Base-by-base conservation (phyloP, 2,329 filamentous ascomycete species). In the Taxawa tesnikishii region DNA sequence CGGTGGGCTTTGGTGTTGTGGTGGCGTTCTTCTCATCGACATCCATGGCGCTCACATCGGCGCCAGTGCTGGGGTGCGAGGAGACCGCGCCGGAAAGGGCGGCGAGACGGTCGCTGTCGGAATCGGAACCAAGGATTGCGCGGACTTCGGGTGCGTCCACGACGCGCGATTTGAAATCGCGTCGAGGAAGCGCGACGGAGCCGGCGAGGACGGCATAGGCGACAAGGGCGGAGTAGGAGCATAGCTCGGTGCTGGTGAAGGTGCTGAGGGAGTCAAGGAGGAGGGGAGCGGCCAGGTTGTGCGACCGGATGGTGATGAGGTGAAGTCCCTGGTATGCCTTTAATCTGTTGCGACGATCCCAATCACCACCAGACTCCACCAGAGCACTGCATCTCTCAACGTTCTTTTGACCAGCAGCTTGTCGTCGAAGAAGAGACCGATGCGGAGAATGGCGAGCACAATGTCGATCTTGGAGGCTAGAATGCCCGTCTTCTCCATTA, bases 141-240 rank as follows among this genome's bases (percentile, higher is more conserved):
- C 90, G 93, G 63, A 98, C 94, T 63, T 98, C 90, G 9, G 90
- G 88, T 6, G 90, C 90, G 56, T 98, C 90, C 25, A 98, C 88
- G 15, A 98, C 90, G 67, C 96, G 96, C 43, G 83, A 83, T 69
- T 98, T 98, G 73, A 98, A 98, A 59, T 98, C 90, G 19, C 94
- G 84, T 29, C 90, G 81, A 67, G 94, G 94, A 35, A 98, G 73
- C 28, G 88, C 90, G 15, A 96, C 79, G 5, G 87, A 92, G 37
- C 90, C 90, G 21, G 90, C 85, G 19, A 98, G 76, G 14, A 96
- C 88, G 2, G 90, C 85, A 64, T 96, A 98, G 36, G 94, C 78
- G 31, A 98, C 90, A 15, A 98, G 74, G 39, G 75, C 81, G 37
- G 85, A 94, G 67, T 98, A 98, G 44, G 80, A 88, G 75, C 90